Conservation (phyloP, 768 basidiomycete species). For the Crassisporium funariophilum region DNA sequence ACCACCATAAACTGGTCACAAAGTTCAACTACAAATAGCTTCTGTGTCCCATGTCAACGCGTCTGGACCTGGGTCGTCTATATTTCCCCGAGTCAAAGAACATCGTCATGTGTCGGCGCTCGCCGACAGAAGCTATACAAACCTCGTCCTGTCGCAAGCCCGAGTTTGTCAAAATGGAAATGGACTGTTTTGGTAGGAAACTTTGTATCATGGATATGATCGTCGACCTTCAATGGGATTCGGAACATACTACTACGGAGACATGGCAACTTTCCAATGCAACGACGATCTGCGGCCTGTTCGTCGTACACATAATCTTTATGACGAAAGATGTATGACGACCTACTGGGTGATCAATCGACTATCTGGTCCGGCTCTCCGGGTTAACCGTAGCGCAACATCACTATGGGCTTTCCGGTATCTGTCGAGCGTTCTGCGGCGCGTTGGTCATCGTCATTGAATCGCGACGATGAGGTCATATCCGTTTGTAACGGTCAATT, state of each 20-base stretch:
- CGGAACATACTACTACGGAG: slow-evolving; percentile 29
- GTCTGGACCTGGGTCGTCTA: slow-evolving; percentile 7
- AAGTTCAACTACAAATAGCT: slow-evolving; percentile 9
- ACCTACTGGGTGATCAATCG: slow-evolving; percentile 40
- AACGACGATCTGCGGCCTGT: slow-evolving; percentile 14
- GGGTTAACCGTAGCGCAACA: background rate
- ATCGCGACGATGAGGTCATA: slow-evolving; percentile 11
- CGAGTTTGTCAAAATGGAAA: slow-evolving; percentile 20
- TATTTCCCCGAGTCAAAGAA: slow-evolving; percentile 10
- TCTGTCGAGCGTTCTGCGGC: slow-evolving; percentile 52
- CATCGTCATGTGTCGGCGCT: slow-evolving; percentile 7
- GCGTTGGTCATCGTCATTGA: slow-evolving; percentile 25
- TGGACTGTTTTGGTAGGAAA: slow-evolving; percentile 30
- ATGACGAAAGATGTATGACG: slow-evolving; percentile 32
- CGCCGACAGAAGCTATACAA: slow-evolving; percentile 11
- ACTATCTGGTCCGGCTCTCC: slow-evolving; percentile 23
- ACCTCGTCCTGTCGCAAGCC: slow-evolving; percentile 4
- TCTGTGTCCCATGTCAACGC: slow-evolving; percentile 1
- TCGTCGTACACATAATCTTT: slow-evolving; percentile 24
- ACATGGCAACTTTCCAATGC: slow-evolving; percentile 18
- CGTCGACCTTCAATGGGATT: slow-evolving; percentile 42
- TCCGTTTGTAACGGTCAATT: too few species aligned
- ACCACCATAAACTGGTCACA: slow-evolving; percentile 5
- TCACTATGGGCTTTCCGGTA: slow-evolving; percentile 29
- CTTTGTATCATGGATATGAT: slow-evolving; percentile 50